Conservation (phyloP, 2,329 filamentous ascomycete species). For the Xylaria sp. region DNA sequence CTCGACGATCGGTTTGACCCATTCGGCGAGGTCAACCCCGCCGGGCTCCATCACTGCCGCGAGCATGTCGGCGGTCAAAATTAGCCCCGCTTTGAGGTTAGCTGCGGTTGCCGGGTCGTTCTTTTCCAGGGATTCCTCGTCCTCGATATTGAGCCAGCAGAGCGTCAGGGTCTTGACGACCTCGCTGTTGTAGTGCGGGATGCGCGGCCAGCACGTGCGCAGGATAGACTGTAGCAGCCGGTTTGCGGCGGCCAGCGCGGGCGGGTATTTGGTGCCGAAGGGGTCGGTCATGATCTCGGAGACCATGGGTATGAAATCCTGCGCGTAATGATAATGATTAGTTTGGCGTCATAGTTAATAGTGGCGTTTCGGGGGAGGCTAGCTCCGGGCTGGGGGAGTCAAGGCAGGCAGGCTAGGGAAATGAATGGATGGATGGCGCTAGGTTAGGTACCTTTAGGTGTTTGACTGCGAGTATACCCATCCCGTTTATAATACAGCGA, state of each 20-base stretch:
- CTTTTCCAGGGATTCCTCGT: slow-evolving; percentile 32
- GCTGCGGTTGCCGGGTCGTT: slow-evolving; percentile 12
- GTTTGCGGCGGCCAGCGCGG: slow-evolving; percentile 56
- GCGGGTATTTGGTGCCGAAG: slow-evolving; percentile 60
- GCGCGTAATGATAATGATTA: slow-evolving; percentile 4
- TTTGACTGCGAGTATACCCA: slow-evolving; percentile 67
- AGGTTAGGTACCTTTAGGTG: slow-evolving; percentile 60
- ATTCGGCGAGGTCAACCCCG: slow-evolving; percentile 32
- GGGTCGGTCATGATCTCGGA: slow-evolving; percentile 68
- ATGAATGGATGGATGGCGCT: neutral
- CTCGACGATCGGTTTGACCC: slow-evolving; percentile 39
- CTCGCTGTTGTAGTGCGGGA: slow-evolving; percentile 64
- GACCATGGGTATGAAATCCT: slow-evolving; percentile 70
- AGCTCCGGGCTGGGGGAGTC: neutral
- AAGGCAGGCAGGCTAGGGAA: neutral
- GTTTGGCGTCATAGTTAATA: neutral
- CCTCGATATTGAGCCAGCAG: slow-evolving; percentile 64
- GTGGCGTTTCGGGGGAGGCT: slow-evolving; percentile 6
- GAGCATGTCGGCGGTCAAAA: slow-evolving; percentile 39
- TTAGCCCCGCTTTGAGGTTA: slow-evolving; percentile 40
- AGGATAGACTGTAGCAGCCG: slow-evolving; percentile 61
- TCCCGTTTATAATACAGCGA: slow-evolving; percentile 50
- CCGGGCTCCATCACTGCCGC: slow-evolving; percentile 38
- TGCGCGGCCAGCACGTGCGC: slow-evolving; percentile 68
- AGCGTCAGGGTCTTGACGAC: slow-evolving; percentile 63